Percentiles rank a stretch among this genome's conserved stretches.
phyloP scores from a whole-genome alignment of 73 alveolate genomes.

The Paramecium biaurelia region DNA sequence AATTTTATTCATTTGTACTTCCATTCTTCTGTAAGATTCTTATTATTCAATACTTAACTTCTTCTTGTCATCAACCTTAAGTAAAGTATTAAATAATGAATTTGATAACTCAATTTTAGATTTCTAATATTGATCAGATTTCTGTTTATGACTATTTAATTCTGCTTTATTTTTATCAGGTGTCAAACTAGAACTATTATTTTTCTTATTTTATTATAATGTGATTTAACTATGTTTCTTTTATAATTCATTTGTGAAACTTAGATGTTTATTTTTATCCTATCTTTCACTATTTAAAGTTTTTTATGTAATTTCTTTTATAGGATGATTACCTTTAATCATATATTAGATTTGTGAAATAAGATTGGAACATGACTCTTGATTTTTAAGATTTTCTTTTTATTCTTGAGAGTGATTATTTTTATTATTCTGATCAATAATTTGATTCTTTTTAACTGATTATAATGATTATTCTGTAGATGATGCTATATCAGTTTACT shows the following conservation, averaged over 20 bases:
- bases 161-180: background rate
- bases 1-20: conserved; percentile 1
- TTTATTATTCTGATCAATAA: background rate
- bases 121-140: background rate
- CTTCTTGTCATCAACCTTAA: background rate
- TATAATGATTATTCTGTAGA: background rate
- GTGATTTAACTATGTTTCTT: background rate
- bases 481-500: background rate
- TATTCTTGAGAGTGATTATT: background rate
- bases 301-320: background rate
- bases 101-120: background rate
- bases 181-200: background rate
- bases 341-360: background rate
- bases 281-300: background rate
- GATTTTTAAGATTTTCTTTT: background rate
- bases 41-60: background rate
- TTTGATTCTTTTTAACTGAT: background rate
- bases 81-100: background rate
- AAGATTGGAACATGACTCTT: background rate
- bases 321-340: background rate
- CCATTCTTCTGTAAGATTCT: conserved; percentile 24
- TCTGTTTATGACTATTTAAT: background rate
- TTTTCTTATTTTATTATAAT: background rate
- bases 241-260: background rate
- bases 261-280: background rate